Conservation (phyloP, 805 yeast species). For the Isabelozyma gotoi region DNA sequence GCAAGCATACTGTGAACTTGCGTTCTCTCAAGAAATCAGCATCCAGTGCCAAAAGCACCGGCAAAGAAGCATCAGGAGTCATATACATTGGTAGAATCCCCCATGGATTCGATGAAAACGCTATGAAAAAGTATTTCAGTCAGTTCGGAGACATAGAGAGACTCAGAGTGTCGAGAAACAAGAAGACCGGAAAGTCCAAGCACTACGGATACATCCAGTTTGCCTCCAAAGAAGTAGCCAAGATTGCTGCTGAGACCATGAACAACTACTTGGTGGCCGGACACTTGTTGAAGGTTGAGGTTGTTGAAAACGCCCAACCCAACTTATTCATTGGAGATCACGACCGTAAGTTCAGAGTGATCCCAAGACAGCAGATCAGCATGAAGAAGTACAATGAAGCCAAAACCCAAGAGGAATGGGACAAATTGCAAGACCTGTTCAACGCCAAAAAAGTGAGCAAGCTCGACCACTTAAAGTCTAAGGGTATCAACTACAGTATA, state of each 20-base stretch:
- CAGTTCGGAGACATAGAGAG: slow-evolving; percentile 88
- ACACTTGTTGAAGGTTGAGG: slow-evolving; percentile 67
- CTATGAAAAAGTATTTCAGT: slow-evolving; percentile 73
- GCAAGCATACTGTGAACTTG: slow-evolving; percentile 11
- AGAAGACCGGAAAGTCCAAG: slow-evolving; percentile 85
- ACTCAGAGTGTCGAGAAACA: slow-evolving; percentile 82
- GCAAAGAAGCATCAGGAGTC: slow-evolving; percentile 51
- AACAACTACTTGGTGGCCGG: slow-evolving; percentile 88
- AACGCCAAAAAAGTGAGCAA: slow-evolving; percentile 43
- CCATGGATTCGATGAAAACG: slow-evolving; percentile 84
- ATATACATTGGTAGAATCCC: slow-evolving; percentile 92
- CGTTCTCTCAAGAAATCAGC: slow-evolving; percentile 12
- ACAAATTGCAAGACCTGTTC: slow-evolving; percentile 47
- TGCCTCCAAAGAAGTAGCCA: slow-evolving; percentile 69
- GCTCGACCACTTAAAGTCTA: slow-evolving; percentile 47
- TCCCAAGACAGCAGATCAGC: slow-evolving; percentile 60
- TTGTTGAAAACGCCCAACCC: slow-evolving; percentile 56
- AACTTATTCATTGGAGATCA: slow-evolving; percentile 57
- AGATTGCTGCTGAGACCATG: slow-evolving; percentile 92
- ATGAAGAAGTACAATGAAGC: slow-evolving; percentile 55
- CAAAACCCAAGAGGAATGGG: slow-evolving; percentile 58
- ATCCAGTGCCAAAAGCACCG: slow-evolving; percentile 19
- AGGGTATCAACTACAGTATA: slow-evolving; percentile 55
- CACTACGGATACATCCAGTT: slow-evolving; percentile 93
- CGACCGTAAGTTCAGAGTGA: slow-evolving; percentile 51